Conservation (phyloP, 2,329 filamentous ascomycete species). For the Penicillium sp. region DNA sequence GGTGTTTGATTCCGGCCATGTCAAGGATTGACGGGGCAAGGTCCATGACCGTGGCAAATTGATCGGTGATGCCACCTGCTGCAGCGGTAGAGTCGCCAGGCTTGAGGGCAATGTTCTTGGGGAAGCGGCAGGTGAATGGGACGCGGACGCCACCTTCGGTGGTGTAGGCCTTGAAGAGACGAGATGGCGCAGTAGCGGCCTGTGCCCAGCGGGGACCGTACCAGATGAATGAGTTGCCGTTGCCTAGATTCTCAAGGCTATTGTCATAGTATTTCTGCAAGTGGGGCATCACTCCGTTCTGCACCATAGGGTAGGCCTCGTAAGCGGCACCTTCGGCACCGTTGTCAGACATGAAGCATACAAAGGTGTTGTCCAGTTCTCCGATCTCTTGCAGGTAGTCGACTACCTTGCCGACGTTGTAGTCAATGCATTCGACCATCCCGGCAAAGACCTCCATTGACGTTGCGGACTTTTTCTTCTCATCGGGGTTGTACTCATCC, state of each 20-base stretch:
- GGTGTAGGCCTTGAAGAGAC: slow-evolving; percentile 55
- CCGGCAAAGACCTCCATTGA: slow-evolving; percentile 67
- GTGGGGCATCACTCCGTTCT: slow-evolving; percentile 58
- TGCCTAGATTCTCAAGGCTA: slow-evolving; percentile 61
- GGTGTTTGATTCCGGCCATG: slow-evolving; percentile 53
- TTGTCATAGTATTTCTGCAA: slow-evolving; percentile 63
- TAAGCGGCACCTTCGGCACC: slow-evolving; percentile 63
- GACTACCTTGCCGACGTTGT: slow-evolving; percentile 62
- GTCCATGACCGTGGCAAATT: slow-evolving; percentile 60
- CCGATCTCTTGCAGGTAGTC: slow-evolving; percentile 59
- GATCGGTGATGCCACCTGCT: slow-evolving; percentile 49
- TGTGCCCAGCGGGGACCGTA: slow-evolving; percentile 63
- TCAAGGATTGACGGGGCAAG: slow-evolving; percentile 52
- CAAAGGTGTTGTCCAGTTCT: slow-evolving; percentile 66
- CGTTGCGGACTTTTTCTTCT: slow-evolving; percentile 48
- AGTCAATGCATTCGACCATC: slow-evolving; percentile 67
- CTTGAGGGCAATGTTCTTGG: slow-evolving; percentile 30
- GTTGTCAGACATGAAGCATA: slow-evolving; percentile 67
- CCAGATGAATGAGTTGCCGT: slow-evolving; percentile 62
- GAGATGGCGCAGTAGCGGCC: slow-evolving; percentile 56
- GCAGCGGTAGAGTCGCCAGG: slow-evolving; percentile 29
- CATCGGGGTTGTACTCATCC: slow-evolving; percentile 41
- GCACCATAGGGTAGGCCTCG: slow-evolving; percentile 62
- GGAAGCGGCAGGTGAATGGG: slow-evolving; percentile 55
- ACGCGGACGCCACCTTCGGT: slow-evolving; percentile 58